Conservation (phyloP, 306 rosid species). For the Gleditsia sinensis region DNA sequence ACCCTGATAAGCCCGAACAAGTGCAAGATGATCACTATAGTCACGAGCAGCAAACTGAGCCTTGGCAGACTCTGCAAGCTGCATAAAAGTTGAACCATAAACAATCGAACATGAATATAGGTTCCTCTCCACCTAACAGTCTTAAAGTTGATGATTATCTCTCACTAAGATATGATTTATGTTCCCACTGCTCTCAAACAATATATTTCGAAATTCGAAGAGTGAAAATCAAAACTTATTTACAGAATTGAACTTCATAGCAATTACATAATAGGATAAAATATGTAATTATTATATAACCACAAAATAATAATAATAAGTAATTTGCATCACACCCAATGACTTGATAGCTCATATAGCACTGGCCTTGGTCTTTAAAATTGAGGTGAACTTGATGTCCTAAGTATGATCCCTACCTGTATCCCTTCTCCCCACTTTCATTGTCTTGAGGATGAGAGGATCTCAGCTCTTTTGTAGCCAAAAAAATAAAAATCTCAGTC, state of each 20-base stretch:
- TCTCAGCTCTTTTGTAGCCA: no score
- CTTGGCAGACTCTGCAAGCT: conserved; percentile 97
- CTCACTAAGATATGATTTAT: neutral
- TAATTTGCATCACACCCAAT: no score
- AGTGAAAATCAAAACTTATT: neutral
- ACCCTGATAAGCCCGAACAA: conserved; percentile 85
- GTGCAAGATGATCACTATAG: conserved; percentile 89
- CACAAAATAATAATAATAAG: neutral
- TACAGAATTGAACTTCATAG: neutral
- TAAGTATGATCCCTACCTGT: no score
- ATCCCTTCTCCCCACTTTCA: no score
- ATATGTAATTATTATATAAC: neutral
- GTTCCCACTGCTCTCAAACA: neutral
- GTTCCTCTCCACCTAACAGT: conserved; percentile 9
- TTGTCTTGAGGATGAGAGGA: no score
- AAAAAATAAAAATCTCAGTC: no score
- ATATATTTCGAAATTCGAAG: neutral
- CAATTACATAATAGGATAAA: neutral
- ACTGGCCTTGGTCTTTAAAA: no score
- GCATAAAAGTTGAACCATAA: conserved; percentile 38
- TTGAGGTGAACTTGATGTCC: no score
- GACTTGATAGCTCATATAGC: no score
- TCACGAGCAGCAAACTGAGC: conserved; percentile 70
- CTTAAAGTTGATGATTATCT: neutral
- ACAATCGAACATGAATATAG: conserved; percentile 29